Evolutionary conservation across 1,284 basidiomycete species (phyloP).

Genomic region (Quambalaria eucalypti): DNA sequence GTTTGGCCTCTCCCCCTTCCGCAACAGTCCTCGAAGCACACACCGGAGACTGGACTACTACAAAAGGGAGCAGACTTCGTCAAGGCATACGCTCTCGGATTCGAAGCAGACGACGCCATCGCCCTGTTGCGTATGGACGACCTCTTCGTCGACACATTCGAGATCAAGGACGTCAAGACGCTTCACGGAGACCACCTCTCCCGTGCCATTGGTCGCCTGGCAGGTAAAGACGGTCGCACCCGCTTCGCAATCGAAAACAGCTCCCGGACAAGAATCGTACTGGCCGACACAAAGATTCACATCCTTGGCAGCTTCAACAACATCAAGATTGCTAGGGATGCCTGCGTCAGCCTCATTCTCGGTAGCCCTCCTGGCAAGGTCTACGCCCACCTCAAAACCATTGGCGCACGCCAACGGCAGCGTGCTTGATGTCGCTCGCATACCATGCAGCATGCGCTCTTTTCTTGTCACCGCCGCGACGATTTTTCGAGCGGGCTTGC

Average conservation of each 20-base stretch:
- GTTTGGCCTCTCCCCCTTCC: background rate
- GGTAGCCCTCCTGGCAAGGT: conserved; percentile 95
- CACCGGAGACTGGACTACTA: conserved; percentile 53
- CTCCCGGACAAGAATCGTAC: conserved; percentile 85
- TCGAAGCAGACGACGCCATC: conserved; percentile 77
- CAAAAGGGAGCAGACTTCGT: conserved; percentile 99
- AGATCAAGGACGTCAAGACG: conserved; percentile 98
- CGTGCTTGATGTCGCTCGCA: conserved; percentile 1
- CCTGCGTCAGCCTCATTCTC: conserved; percentile 86
- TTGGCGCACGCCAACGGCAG: conserved; percentile 8
- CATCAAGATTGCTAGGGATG: conserved; percentile 92
- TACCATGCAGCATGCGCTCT: no score
- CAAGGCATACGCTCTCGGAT: conserved; percentile 86
- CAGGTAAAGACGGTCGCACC: conserved; percentile 94
- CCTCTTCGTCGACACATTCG: conserved; percentile 89
- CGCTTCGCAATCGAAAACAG: conserved; percentile 98
- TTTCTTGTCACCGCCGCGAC: no score
- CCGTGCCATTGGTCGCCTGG: conserved; percentile 92
- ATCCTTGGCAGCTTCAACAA: conserved; percentile 91
- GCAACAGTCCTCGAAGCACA: conserved; percentile 92
- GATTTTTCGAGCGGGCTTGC: no score
- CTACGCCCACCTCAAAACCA: conserved; percentile 55
- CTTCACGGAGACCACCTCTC: conserved; percentile 92
- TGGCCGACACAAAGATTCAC: conserved; percentile 96
- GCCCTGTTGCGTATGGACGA: conserved; percentile 90